Evolutionary conservation across 768 basidiomycete genomes (phyloP), one percentile per base, ranked within the genome.

Genomic region (Lactarius psammicola): DNA sequence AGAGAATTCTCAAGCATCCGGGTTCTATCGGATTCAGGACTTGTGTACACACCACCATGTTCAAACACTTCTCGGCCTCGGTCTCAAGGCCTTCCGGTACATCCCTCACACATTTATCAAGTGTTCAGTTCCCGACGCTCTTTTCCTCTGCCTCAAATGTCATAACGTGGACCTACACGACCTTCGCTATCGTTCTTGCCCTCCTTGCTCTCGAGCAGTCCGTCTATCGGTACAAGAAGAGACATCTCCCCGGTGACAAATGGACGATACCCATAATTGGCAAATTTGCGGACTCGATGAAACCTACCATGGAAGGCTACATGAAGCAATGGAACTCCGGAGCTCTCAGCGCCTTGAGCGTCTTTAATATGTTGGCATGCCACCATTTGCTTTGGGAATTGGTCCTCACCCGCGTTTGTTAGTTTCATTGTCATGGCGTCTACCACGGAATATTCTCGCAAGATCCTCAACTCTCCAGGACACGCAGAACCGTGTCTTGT

Each of bases 341-440:
- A 60, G 87, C 87, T 17, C 83, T 99, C 38, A 90, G 89, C 69
- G 94, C 88, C 11, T 79, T 96, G 64, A 95, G 92, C 74, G 97
- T 99, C 4, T 99, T 99, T 80, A 96, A 99, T 78, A 98, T 99
- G 97, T 93, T 18, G 9, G 71, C 65, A n/a, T 18, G 13, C 6
- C 13, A 1, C 30, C 1, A 64, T 33, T 26, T 18, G 49, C 15
- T 8, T 13, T 8, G 78, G 38, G 55, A 33, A 51, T 34, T 62
- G 28, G 26, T 30, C 3, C 26, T 60, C 20, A 4, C 62, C 69
- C 55, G 44, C 57, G 17, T 26, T 28, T n/a, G 30, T 40, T n/a
- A 99, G 97, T 71, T 98, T 98, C 77, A 98, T 99, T 74, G 97
- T 99, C 73, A 95, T 98, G 86, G 94, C 95, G 28, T 92, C 96